These are phyloP conservation scores for Schwanniomyces vanrijiae DNA, from an alignment of 805 yeast genomes.

Conservation along the genomic window DNA sequence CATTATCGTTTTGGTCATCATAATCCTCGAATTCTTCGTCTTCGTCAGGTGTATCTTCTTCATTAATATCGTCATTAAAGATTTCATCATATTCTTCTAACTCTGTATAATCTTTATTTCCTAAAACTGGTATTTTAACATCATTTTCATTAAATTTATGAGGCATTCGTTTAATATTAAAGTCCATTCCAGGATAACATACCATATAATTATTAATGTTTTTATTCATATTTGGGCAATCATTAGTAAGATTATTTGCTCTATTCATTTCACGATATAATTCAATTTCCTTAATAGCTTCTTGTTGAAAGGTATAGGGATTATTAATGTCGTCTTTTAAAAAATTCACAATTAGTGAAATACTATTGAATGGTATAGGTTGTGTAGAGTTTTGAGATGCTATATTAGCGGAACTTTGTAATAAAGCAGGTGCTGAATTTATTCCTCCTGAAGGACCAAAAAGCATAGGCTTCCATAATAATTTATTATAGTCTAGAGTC, in stretches of 20 bases:
- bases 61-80: conserved; percentile 13
- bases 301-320: conserved; percentile 57
- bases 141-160: not conserved
- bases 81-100: conserved; percentile 6
- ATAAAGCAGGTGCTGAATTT: conserved; percentile 55
- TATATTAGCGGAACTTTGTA: conserved; percentile 5
- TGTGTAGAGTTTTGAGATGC: conserved; percentile 2
- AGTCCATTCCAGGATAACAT: conserved; percentile 36
- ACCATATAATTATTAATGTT: conserved; percentile 22
- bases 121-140: not conserved
- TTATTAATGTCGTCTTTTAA: conserved; percentile 69
- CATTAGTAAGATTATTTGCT: not conserved
- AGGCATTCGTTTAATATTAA: conserved; percentile 5
- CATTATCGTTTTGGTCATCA: conserved; percentile 11
- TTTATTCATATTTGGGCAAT: conserved; percentile 2
- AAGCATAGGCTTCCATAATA: conserved; percentile 82
- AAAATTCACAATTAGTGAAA: conserved; percentile 58
- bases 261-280: conserved; percentile 15
- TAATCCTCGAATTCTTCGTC: conserved; percentile 13
- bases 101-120: not conserved
- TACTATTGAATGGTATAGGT: conserved; percentile 41
- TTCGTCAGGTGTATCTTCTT: conserved; percentile 16
- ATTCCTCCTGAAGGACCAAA: conserved; percentile 87
- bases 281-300: conserved; percentile 49
- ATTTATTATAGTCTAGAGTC: conserved; percentile 47